Percentiles rank a stretch among this genome's conserved stretches.
Conservation (phyloP, 495 filamentous ascomycete genomes). For the Aspergillus conjunctus region DNA sequence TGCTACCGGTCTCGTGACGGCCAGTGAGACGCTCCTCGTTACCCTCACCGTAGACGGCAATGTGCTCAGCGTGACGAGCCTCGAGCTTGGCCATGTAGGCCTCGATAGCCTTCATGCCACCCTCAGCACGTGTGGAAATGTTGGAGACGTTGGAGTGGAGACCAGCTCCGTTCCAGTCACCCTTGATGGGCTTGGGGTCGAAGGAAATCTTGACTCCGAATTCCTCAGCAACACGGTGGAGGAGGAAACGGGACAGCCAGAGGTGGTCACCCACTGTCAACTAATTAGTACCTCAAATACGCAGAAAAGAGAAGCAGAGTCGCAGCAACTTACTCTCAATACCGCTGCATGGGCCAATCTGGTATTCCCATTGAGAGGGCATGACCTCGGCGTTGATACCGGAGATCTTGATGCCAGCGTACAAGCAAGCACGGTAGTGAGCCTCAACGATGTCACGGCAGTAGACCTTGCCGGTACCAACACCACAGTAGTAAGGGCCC, state of each 20-base stretch:
- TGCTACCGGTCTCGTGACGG: conserved; percentile 89
- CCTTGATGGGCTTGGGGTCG: conserved; percentile 96
- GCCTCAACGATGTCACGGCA: conserved; percentile 98
- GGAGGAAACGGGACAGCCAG: conserved; percentile 95
- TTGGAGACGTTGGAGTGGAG: conserved; percentile 96
- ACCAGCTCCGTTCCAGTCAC: conserved; percentile 99
- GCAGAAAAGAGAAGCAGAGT: conserved; percentile 8
- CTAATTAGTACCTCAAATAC: conserved; percentile 16
- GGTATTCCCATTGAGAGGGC: conserved; percentile 99
- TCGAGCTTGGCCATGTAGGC: conserved; percentile 84
- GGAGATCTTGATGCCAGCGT: conserved; percentile 88
- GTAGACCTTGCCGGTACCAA: conserved; percentile 95
- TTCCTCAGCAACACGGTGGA: conserved; percentile 94
- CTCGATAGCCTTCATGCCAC: conserved; percentile 94
- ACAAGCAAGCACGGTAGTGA: conserved; percentile 97
- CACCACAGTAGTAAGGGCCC: conserved; percentile 99
- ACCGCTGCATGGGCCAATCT: conserved; percentile 90
- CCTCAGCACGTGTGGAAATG: conserved; percentile 80
- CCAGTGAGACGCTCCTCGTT: conserved; percentile 93
- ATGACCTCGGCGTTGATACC: conserved; percentile 99
- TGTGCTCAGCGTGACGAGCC: conserved; percentile 90
- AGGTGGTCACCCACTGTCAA: conserved; percentile 87
- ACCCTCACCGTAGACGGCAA: conserved; percentile 94
- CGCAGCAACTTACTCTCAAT: conserved; percentile 67
- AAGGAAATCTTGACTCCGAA: conserved; percentile 96